phyloP scores from a whole-genome alignment of 2,329 filamentous ascomycete species.

The Cladosporium sp. region DNA sequence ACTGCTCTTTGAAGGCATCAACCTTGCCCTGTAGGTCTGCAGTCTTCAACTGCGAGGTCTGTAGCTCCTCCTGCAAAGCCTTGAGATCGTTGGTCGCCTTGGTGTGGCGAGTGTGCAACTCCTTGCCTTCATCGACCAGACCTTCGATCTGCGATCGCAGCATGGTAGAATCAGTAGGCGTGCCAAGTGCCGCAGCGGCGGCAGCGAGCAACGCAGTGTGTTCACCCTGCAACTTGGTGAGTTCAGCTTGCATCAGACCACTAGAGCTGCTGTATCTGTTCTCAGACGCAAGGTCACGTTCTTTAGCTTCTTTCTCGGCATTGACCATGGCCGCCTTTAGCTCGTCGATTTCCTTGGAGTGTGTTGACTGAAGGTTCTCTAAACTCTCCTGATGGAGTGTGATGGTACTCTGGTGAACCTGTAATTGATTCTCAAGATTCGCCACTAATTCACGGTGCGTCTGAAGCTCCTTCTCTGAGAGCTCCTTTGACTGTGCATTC shows the following conservation, averaged over 20 bases:
- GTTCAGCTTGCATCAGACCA: conserved; percentile 53
- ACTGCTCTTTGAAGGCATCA: conserved; percentile 43
- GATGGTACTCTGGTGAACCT: conserved; percentile 52
- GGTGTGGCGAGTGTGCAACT: conserved; percentile 39
- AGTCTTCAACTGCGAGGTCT: conserved; percentile 36
- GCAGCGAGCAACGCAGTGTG: conserved; percentile 57
- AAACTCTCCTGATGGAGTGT: conserved; percentile 52
- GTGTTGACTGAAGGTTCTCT: conserved; percentile 50
- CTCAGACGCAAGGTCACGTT: conserved; percentile 35
- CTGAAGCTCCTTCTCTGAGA: conserved; percentile 49
- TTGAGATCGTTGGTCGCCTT: conserved; percentile 42
- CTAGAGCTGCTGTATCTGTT: conserved; percentile 30
- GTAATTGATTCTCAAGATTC: conserved; percentile 55
- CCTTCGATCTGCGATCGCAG: conserved; percentile 41
- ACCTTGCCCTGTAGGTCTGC: conserved; percentile 40
- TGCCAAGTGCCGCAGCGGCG: conserved; percentile 61
- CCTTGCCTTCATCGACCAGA: conserved; percentile 43
- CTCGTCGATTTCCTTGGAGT: conserved; percentile 56
- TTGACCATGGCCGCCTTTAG: conserved; percentile 54
- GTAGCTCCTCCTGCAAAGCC: conserved; percentile 39
- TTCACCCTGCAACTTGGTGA: conserved; percentile 57
- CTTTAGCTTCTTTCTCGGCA: conserved; percentile 26
- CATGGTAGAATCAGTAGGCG: conserved; percentile 48
- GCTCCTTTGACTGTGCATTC: conserved; percentile 57
- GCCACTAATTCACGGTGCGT: conserved; percentile 49